These are phyloP conservation scores for Pseudoneurospora amorphoporcata DNA, from an alignment of 495 filamentous ascomycete genomes.

Conservation along the genomic window DNA sequence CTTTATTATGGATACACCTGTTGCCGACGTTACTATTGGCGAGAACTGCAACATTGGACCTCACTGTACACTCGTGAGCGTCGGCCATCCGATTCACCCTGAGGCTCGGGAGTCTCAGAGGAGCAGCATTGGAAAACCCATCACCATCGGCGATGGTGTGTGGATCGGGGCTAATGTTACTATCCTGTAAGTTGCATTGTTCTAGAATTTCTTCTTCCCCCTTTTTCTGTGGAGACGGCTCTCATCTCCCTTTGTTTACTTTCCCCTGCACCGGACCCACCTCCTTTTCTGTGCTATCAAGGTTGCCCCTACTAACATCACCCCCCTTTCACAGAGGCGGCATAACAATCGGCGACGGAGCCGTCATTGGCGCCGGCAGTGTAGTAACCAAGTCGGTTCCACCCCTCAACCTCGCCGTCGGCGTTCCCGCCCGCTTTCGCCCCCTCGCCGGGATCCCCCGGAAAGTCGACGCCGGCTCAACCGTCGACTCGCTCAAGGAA, in stretches of 20 bases:
- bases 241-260: constrained; percentile 1
- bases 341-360: constrained; percentile 23
- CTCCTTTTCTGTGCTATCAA: not conserved
- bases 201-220: not conserved
- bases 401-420: constrained; percentile 13
- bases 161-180: constrained; percentile 52
- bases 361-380: constrained; percentile 25
- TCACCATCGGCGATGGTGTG: constrained; percentile 24
- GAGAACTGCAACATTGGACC: constrained; percentile 25
- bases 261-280: not conserved
- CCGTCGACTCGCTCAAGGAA: constrained; percentile 7
- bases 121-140: constrained; percentile 22
- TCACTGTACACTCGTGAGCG: constrained; percentile 21
- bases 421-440: constrained; percentile 16
- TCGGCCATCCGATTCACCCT: constrained; percentile 16
- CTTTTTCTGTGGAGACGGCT: not conserved
- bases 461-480: not conserved
- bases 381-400: constrained; percentile 23
- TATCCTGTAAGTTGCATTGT: constrained; percentile 17
- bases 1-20: constrained; percentile 29
- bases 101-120: constrained; percentile 16
- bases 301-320: not conserved
- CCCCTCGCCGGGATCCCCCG: not conserved
- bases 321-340: constrained; percentile 14
- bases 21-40: constrained; percentile 26